Conservation (phyloP, 148 eudicot species). For the Limonium bicolor region DNA sequence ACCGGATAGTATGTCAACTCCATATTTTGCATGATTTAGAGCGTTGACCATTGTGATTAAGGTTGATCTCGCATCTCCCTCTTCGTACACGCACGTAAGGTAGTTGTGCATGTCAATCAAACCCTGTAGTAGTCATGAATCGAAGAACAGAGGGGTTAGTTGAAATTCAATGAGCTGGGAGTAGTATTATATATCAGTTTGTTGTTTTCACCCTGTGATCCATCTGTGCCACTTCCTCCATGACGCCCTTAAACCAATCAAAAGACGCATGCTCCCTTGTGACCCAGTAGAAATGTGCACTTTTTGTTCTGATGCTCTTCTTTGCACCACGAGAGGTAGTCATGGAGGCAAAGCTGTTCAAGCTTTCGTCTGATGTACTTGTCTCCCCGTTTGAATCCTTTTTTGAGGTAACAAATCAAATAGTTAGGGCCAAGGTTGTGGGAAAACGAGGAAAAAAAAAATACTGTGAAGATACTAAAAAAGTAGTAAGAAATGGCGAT, state of each 20-base stretch:
- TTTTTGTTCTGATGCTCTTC: constrained; percentile 49
- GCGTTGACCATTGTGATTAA: constrained; percentile 90
- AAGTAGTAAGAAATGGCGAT: not conserved
- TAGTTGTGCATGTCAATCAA: constrained; percentile 95
- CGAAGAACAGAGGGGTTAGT: too few relatives aligned
- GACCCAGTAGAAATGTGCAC: constrained; percentile 94
- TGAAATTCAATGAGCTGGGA: too few relatives aligned
- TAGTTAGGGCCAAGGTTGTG: not conserved
- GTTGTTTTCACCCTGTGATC: constrained; percentile 57
- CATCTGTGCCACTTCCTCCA: constrained; percentile 91
- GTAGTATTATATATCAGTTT: not conserved
- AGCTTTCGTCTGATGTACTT: constrained; percentile 62
- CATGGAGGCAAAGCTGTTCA: constrained; percentile 55
- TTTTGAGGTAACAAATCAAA: constrained; percentile 4
- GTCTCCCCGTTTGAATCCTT: constrained; percentile 72
- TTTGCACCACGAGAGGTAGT: constrained; percentile 26
- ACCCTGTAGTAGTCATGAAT: constrained; percentile 38
- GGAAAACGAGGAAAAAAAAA: not conserved
- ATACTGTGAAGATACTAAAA: not conserved
- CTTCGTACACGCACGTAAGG: constrained; percentile 91
- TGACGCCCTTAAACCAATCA: constrained; percentile 97
- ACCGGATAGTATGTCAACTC: constrained; percentile 92
- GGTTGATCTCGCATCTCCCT: constrained; percentile 93
- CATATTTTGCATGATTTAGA: constrained; percentile 84
- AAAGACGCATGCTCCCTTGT: constrained; percentile 87